Conservation (phyloP, 345 rosid genomes). For the Raphanus sativus region DNA sequence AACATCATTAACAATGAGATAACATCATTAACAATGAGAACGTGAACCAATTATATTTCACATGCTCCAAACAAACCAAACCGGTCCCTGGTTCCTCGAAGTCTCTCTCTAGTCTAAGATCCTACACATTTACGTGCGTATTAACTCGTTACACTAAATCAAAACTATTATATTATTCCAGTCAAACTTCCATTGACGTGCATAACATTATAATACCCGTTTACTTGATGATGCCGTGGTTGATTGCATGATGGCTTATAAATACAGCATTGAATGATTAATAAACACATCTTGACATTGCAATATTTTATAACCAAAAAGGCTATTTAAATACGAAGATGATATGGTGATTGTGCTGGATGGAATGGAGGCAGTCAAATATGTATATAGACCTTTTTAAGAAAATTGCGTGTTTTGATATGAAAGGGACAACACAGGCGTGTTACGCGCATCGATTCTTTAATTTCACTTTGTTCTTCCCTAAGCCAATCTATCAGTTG, state of each 20-base stretch:
- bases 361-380: conserved; percentile 38
- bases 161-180: conserved; percentile 4
- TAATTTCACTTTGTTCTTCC: neutral
- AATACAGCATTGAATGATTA: conserved; percentile 9
- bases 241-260: conserved; percentile 21
- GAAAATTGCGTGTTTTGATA: neutral
- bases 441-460: conserved; percentile 23
- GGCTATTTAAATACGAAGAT: conserved; percentile 6
- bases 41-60: conserved; percentile 37
- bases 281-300: conserved; percentile 8
- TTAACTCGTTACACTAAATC: neutral
- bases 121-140: neutral
- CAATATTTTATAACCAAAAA: conserved; percentile 10
- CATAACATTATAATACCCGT: neutral
- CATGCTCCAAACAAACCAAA: conserved; percentile 23
- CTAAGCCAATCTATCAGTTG: conserved; percentile 22
- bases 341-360: conserved; percentile 34
- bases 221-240: conserved; percentile 21
- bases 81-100: conserved; percentile 17
- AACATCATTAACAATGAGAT: no score
- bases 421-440: conserved; percentile 31
- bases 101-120: neutral
- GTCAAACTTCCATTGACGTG: conserved; percentile 21
- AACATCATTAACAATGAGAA: neutral
- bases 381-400: neutral